Conservation (phyloP, 495 filamentous ascomycete genomes). For the Lepraria neglecta region DNA sequence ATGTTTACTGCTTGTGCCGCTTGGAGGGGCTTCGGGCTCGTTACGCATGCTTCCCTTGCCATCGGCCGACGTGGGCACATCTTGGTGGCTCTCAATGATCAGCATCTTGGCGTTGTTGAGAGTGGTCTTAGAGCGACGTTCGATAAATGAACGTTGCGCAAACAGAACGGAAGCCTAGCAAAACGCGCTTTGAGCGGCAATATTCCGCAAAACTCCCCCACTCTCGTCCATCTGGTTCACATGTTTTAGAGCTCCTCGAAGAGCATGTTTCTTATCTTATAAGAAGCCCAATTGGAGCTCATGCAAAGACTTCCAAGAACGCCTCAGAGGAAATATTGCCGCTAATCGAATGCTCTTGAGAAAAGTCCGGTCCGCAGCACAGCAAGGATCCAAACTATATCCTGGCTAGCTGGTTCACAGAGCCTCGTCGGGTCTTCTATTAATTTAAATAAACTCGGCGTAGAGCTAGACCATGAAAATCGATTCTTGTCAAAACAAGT, state of each 20-base stretch:
- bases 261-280: not conserved
- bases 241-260: not conserved
- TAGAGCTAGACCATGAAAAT: not conserved
- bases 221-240: not conserved
- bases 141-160: not conserved
- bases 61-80: slow-evolving; percentile 60
- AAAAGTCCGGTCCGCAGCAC: too few relatives aligned
- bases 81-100: slow-evolving; percentile 57
- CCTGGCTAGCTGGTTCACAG: too few relatives aligned
- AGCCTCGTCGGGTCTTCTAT: too few relatives aligned
- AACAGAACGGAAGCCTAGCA: not conserved
- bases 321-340: too few relatives aligned
- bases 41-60: slow-evolving; percentile 58
- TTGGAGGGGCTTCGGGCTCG: not conserved
- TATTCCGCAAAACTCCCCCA: not conserved
- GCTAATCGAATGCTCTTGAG: too few relatives aligned
- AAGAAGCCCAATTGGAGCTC: not conserved
- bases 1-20: slow-evolving; percentile 3
- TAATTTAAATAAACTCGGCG: not conserved
- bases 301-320: too few relatives aligned
- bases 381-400: too few relatives aligned
- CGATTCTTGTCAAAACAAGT: not conserved
- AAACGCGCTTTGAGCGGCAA: not conserved
- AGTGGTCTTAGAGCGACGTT: not conserved
- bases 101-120: slow-evolving; percentile 46